Evolutionary conservation across 2,329 filamentous ascomycete genomes (phyloP), one percentile per base, ranked within the genome.

Genomic region (Cladophialophora psammophila): DNA sequence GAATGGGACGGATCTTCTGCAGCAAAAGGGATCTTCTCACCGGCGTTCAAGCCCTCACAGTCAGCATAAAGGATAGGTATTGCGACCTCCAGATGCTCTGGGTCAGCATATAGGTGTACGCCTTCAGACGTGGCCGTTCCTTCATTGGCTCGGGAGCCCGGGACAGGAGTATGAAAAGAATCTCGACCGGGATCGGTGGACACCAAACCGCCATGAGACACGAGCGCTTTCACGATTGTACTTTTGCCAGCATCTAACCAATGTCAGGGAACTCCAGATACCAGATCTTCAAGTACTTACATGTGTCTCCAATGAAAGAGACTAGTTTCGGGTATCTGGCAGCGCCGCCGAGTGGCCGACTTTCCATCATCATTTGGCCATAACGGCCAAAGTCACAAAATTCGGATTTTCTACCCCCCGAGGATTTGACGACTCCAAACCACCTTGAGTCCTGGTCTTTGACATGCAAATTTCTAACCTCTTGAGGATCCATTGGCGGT

Each of bases 41-140:
- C 84, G 36, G 83, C 84, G 20, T 82, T 78, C 8, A 86, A 77
- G 0, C 84, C 84, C 75, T 86, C 84, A 66, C 83, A 86, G 67
- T 86, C 84, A 26, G 84, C 83, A 60, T 81, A 81, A 3, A 86
- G 75, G 20, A 85, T 76, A 0, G 83, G 84, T 7, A 77, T 70
- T 4, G 76, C 75, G 10, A 76, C 75, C 13, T 73, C 69, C 32
- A 78, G 75, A 2, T 80, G 82, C 0, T 76, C 73, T 1, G 84
- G 84, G 67, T 86, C 84, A 1, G 78, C 76, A 66, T 86, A 86
- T 3, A 86, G 75, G 72, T 86, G 83, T 1, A 85, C 83, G 70
- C 85, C 83, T 8, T 78, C 83, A 4, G 82, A 84, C 3, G 83
- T 85, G 1, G 83, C 81, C 5, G 82, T 72, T 40, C 79, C 73